Percentiles rank a stretch among this genome's conserved stretches.
These are phyloP conservation scores for Cryptococcus amylolentus DNA, from an alignment of 1,284 basidiomycete species.

Conservation along the genomic window DNA sequence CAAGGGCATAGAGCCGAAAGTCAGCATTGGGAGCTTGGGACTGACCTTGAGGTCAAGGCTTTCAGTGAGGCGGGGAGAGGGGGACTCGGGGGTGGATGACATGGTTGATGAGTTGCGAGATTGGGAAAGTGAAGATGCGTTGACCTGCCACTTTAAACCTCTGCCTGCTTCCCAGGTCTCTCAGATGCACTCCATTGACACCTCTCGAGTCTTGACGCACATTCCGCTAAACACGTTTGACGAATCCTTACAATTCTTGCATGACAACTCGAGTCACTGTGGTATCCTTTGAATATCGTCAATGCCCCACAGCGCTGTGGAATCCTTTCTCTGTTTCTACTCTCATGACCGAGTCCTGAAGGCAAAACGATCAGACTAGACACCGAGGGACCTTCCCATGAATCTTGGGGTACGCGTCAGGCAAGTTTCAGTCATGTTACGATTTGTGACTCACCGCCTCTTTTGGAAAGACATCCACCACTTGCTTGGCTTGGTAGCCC, in stretches of 20 bases:
- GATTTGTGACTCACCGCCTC: slow-evolving; percentile 53
- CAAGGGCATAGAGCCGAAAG: background rate
- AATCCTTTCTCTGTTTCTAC: background rate
- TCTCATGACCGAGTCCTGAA: background rate
- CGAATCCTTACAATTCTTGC: slow-evolving; percentile 3
- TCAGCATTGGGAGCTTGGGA: background rate
- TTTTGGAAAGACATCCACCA: slow-evolving; percentile 99
- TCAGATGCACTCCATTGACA: background rate
- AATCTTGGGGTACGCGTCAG: slow-evolving; percentile 13
- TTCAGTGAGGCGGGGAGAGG: background rate
- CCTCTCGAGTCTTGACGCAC: background rate
- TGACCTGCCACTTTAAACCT: too few relatives aligned
- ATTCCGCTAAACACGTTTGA: background rate
- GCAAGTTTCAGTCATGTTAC: background rate
- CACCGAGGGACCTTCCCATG: slow-evolving; percentile 29
- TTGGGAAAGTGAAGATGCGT: background rate
- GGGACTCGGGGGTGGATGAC: background rate
- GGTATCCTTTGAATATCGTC: background rate
- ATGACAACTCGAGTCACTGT: background rate
- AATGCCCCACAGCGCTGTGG: background rate
- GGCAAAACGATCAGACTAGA: slow-evolving; percentile 1
- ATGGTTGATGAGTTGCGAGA: background rate
- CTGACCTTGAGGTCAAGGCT: slow-evolving; percentile 1
- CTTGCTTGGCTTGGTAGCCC: slow-evolving; percentile 75
- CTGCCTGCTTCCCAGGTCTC: background rate